Base-by-base conservation (phyloP, 169 alveolate genomes). In the Pseudocohnilembus persalinus region DNA sequence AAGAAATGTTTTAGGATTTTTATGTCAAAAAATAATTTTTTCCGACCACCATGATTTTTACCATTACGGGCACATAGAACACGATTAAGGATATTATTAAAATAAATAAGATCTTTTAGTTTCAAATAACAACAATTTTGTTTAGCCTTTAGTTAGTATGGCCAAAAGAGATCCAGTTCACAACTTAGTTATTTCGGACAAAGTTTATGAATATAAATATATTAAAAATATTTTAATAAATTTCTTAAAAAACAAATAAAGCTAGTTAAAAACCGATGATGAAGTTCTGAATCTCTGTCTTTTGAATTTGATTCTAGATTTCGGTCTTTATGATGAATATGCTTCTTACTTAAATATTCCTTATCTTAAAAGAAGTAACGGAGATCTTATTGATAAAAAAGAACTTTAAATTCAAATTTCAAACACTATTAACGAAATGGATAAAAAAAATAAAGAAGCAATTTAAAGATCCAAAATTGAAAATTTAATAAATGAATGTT, bases 391-490 rank as follows among this genome's bases (percentile, higher is more conserved):
- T n/a, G 76, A 73, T 29, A n/a, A n/a, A 26, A 73, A 73, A 73
- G 15, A 73, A 26, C 26, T 73, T 4, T 29, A 73, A 73, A 73
- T 73, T 26, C 28, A n/a, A 73, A 29, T 73, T n/a, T 73, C 76
- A 15, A 73, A 73, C 28, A 15, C 28, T 6, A 73, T 73, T 15
- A 73, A 73, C 26, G 76, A 73, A 73, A 73, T 15, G 11, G 76
- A 73, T 73, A 73, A 73, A 73, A n/a, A 73, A 26, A 73, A n/a
- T 73, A 73, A 73, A 73, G 76, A 73, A 26, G 28, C 76, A 73
- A 73, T 73, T 15, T n/a, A 26, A n/a, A 73, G 76, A 26, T 6
- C 1, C 26, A 26, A 29, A 73, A 73, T 73, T n/a, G 76, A 73
- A 26, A 28, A 73, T 73, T 28, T 73, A n/a, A 73, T 73, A 15